phyloP scores from a whole-genome alignment of 2,329 filamentous ascomycete species.

The Metarhizium humberi region DNA sequence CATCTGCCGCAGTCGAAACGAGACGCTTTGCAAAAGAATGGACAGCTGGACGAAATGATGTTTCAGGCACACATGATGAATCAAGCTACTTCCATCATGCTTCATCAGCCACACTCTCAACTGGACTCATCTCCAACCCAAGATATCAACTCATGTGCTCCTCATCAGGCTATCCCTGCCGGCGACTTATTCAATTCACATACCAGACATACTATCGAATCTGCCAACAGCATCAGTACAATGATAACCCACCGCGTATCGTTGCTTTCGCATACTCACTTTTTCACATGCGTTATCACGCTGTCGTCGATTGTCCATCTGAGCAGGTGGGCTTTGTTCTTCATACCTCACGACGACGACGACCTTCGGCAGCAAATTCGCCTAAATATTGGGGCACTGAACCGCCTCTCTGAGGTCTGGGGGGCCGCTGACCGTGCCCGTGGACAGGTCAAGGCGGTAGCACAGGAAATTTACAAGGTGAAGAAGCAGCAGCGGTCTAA shows the following conservation, averaged over 20 bases:
- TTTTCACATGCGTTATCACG: conserved; percentile 74
- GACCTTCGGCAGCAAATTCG: conserved; percentile 66
- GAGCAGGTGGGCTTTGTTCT: conserved; percentile 64
- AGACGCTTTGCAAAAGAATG: conserved; percentile 58
- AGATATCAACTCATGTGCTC: conserved; percentile 57
- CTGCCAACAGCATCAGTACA: conserved; percentile 67
- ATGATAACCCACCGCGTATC: conserved; percentile 66
- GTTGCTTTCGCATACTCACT: conserved; percentile 67
- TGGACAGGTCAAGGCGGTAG: conserved; percentile 66
- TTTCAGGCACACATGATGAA: conserved; percentile 84
- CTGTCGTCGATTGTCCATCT: conserved; percentile 74
- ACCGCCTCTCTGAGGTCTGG: conserved; percentile 62
- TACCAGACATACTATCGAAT: conserved; percentile 70
- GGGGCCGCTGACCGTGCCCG: conserved; percentile 60
- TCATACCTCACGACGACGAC: conserved; percentile 51
- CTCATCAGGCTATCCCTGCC: conserved; percentile 40
- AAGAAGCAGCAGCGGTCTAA: conserved; percentile 47
- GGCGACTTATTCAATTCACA: conserved; percentile 53
- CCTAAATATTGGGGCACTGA: conserved; percentile 69
- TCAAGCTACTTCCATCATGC: conserved; percentile 56
- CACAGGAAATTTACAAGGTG: conserved; percentile 60
- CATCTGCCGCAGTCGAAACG: conserved; percentile 67
- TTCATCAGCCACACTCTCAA: conserved; percentile 73
- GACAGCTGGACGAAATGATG: conserved; percentile 77
- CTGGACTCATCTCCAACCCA: conserved; percentile 53